Base-by-base conservation (phyloP, 140 eudicot species). In the Stevia rebaudiana region DNA sequence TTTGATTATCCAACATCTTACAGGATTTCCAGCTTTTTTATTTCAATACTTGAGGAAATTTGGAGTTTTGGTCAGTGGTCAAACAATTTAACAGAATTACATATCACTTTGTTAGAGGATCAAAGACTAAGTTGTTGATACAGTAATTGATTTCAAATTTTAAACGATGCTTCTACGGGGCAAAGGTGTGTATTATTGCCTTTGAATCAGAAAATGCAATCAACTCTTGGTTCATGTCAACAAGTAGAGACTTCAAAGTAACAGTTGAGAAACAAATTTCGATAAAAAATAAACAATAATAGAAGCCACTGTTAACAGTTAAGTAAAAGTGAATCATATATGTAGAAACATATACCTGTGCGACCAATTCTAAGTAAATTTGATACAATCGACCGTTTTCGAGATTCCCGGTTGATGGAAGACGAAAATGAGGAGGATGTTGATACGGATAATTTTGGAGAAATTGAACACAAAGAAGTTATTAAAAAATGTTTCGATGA, bases 311-410 rank as follows among this genome's bases (percentile, higher is more conserved):
- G 63, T 40, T 11, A 18, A 58, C 5, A 2, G 3, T 25, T 9
- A 30, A 36, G 25, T 10, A 67, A 12, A 17, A 67, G 3, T 8
- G 49, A 41, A 62, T 30, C 52, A 23, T 41, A 21, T 5, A 11
- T 39, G 43, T 23, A 72, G 5, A 11, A 68, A 60, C 5, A 15
- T 3, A 30, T 64, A 81, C 94, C 94, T 72, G 58, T 64, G 54
- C 64, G 78, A 16, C 48, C 36, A 46, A 8, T 53, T 59, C 37
- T 64, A 37, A 50, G 72, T 10, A 15, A 33, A 21, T 52, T 70
- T 61, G 83, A 61, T 62, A 66, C 36, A 24, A 21, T 4, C 6
- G 84, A 66, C 43, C 63, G 62, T 71, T 63, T 79, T 61, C 58
- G 67, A 59, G 73, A 49, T 8, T 54, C 61, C n/a, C 41, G 44